Conservation (phyloP, 1,284 basidiomycete species). For the Irpex rosettiformis region DNA sequence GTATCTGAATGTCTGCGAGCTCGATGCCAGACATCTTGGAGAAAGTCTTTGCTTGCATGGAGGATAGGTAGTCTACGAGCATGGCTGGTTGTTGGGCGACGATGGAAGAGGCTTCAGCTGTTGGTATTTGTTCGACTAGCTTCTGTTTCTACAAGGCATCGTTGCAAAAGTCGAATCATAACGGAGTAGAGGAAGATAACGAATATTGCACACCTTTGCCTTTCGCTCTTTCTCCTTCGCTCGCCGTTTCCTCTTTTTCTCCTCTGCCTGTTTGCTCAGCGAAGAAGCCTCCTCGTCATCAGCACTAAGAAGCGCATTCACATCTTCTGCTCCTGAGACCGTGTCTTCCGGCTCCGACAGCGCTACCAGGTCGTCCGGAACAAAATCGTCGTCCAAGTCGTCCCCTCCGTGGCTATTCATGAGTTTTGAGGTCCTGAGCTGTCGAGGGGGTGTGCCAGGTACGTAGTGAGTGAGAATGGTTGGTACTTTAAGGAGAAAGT, state of each 20-base stretch:
- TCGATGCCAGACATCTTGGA: conserved; percentile 66
- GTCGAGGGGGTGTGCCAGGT: too few relatives aligned
- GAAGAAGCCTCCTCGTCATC: conserved; percentile 37
- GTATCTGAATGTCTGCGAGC: conserved; percentile 67
- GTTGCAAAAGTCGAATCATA: conserved; percentile 7
- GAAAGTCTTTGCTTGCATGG: conserved; percentile 63
- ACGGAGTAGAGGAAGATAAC: conserved; percentile 11
- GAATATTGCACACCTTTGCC: conserved; percentile 47
- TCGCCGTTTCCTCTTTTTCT: conserved; percentile 67
- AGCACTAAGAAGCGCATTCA: conserved; percentile 39
- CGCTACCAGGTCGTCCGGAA: conserved; percentile 66
- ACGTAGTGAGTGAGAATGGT: not conserved
- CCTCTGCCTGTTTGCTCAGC: conserved; percentile 25
- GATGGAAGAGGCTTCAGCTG: conserved; percentile 42
- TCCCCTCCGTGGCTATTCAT: conserved; percentile 51
- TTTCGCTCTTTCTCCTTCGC: conserved; percentile 69
- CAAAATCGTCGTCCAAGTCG: conserved; percentile 79
- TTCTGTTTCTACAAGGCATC: conserved; percentile 57
- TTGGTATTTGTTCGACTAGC: conserved; percentile 43
- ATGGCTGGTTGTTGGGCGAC: conserved; percentile 51
- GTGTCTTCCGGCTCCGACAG: conserved; percentile 53
- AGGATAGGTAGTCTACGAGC: conserved; percentile 57
- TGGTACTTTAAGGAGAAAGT: not conserved
- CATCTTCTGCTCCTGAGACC: conserved; percentile 40
- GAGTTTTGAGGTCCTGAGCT: too few relatives aligned